Percentiles rank a stretch among this genome's conserved stretches.
phyloP scores from a whole-genome alignment of 352 stramenopile genomes.

The Globisporangium spinosum region DNA sequence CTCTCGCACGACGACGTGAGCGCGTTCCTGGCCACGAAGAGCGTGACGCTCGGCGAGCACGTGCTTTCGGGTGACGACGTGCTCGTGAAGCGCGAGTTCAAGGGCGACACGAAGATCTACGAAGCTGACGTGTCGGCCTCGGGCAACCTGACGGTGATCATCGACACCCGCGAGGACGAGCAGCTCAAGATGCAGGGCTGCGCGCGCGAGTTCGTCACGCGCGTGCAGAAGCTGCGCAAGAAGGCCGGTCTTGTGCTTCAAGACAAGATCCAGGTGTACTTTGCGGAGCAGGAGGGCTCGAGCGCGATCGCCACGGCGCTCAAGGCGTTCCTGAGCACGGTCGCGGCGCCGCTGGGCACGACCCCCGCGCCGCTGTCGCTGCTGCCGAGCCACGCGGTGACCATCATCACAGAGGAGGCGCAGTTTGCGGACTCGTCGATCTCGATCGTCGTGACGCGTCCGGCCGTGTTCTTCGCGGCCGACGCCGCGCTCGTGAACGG shows the following conservation, averaged over 20 bases:
- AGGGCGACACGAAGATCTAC: conserved; percentile 90
- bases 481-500: conserved; percentile 41
- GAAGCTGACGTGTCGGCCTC: conserved; percentile 86
- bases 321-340: conserved; percentile 54
- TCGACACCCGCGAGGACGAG: conserved; percentile 95
- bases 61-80: conserved; percentile 89
- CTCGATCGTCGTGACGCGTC: conserved; percentile 61
- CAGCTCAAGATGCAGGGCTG: conserved; percentile 91
- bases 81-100: conserved; percentile 93
- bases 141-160: conserved; percentile 92
- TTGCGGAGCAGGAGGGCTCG: conserved; percentile 67
- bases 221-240: conserved; percentile 98
- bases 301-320: conserved; percentile 58
- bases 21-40: conserved; percentile 65
- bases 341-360: conserved; percentile 53
- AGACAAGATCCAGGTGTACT: conserved; percentile 97
- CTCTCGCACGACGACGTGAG: conserved; percentile 73
- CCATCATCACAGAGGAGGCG: conserved; percentile 68
- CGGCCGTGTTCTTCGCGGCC: conserved; percentile 64
- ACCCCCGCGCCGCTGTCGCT: conserved; percentile 54
- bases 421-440: conserved; percentile 69
- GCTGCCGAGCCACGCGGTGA: conserved; percentile 55
- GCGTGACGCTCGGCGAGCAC: conserved; percentile 77
- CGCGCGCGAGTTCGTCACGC: conserved; percentile 96
- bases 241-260: conserved; percentile 91